Evolutionary conservation across 371 early-diverging fungal genomes (phyloP), one percentile per base, ranked within the genome.

Genomic region (Syncephalastrum racemosum): DNA sequence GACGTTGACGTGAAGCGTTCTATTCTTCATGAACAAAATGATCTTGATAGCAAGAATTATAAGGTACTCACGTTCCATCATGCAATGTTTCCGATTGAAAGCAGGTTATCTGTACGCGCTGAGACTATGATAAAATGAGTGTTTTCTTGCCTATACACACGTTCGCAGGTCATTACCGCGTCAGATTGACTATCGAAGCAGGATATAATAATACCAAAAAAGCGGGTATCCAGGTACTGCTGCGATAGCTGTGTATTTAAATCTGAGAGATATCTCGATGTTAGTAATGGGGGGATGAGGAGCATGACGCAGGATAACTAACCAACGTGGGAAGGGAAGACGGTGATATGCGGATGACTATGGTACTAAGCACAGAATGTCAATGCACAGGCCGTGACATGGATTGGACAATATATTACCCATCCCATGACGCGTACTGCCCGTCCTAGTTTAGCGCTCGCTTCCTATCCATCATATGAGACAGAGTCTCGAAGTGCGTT

Each of bases 261-360:
- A 63, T 90, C 90, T 81, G n/a, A 64, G 4, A 41, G 8, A 36
- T 31, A 27, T 20, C 5, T 31, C 1, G 5, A 8, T 31, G 10
- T 31, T 31, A 31, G 36, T 12, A 31, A 12, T 10, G 36, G 2
- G 5, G 10, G 12, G 12, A 2, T 25, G 36, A 8, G 10, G 12
- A 10, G 1, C 10, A 31, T n/a, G n/a, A 46, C 24, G 27, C 19
- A 6, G 50, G 8, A 46, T 5, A 22, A 41, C 71, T 52, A 68
- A 75, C 83, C 84, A 39, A 90, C 88, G 62, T 87, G 87, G 10
- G 85, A 85, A 7, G 90, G 90, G 24, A 83, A 84, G 8, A 89
- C 87, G 0, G 90, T 90, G 45, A 90, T 90, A 55, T 89, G 84
- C 2, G 90, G 90, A 68, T 90, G 90, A 45, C 81, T 79, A 52